Conservation (phyloP, 1,139 yeast species). For the Nakaseomyces sp. region DNA sequence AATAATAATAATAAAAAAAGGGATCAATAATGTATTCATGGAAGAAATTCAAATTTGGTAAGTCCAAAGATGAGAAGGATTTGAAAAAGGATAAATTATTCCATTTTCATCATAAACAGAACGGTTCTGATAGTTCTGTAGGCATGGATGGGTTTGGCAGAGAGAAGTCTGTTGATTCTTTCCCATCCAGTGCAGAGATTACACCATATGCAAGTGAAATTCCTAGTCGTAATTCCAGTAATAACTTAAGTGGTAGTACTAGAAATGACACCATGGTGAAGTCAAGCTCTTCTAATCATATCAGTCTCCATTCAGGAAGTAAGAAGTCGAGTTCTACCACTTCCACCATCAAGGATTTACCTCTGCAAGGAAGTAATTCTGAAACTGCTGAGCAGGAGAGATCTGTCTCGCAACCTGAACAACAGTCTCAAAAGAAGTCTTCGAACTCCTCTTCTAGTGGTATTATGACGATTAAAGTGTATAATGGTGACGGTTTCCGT, state of each 20-base stretch:
- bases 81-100: conserved; percentile 17
- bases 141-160: not conserved
- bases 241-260: not conserved
- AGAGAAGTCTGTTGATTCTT: conserved; percentile 4
- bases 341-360: conserved; percentile 2
- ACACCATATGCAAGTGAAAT: conserved; percentile 3
- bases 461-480: conserved; percentile 27
- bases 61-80: conserved; percentile 27
- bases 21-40: conserved; percentile 21
- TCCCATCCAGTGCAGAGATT: not conserved
- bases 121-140: conserved; percentile 4
- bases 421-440: not conserved
- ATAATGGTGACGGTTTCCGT: conserved; percentile 26
- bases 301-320: not conserved
- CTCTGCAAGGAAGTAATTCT: not conserved
- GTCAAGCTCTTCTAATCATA: conserved; percentile 4
- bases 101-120: conserved; percentile 13
- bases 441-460: conserved; percentile 15
- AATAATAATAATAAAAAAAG: not conserved
- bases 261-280: conserved; percentile 11
- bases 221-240: not conserved
- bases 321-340: conserved; percentile 1
- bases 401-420: not conserved
- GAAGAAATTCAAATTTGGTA: conserved; percentile 29
- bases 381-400: not conserved